Evolutionary conservation across 345 rosid genomes (phyloP).

Genomic region (Adansonia digitata): DNA sequence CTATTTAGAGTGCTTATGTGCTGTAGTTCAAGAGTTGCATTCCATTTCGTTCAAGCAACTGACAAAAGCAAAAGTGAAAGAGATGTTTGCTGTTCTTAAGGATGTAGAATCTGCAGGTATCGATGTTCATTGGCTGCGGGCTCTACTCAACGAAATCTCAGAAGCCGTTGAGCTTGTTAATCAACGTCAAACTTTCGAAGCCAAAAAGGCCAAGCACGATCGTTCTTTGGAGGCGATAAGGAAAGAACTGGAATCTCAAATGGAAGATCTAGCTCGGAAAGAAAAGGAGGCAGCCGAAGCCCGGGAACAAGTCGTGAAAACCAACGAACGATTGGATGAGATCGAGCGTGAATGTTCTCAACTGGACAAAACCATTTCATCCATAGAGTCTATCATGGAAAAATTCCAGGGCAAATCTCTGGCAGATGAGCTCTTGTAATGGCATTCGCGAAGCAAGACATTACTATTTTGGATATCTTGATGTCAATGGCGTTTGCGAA

Average conservation of each 20-base stretch:
- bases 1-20: conserved; percentile 67
- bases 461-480: not conserved
- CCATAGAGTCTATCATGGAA: conserved; percentile 32
- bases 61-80: conserved; percentile 58
- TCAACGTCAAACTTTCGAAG: conserved; percentile 36
- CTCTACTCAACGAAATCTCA: conserved; percentile 42
- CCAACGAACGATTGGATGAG: conserved; percentile 27
- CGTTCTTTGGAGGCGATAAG: conserved; percentile 35
- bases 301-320: conserved; percentile 30
- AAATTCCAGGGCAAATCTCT: conserved; percentile 44
- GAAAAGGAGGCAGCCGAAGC: conserved; percentile 44
- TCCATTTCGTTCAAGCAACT: conserved; percentile 45
- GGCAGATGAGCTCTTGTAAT: conserved; percentile 51
- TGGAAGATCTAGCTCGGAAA: conserved; percentile 37
- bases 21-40: conserved; percentile 68
- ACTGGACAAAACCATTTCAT: conserved; percentile 32
- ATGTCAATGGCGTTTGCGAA: not conserved
- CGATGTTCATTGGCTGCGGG: conserved; percentile 58
- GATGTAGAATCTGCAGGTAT: conserved; percentile 71
- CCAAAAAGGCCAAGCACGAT: conserved; percentile 37
- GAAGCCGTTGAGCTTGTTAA: conserved; percentile 47
- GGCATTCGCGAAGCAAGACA: conserved; percentile 6
- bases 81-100: conserved; percentile 66
- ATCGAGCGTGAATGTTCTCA: conserved; percentile 42
- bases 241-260: conserved; percentile 42